Evolutionary conservation across 2,329 filamentous ascomycete genomes (phyloP).

Genomic region (Claviceps maximensis): DNA sequence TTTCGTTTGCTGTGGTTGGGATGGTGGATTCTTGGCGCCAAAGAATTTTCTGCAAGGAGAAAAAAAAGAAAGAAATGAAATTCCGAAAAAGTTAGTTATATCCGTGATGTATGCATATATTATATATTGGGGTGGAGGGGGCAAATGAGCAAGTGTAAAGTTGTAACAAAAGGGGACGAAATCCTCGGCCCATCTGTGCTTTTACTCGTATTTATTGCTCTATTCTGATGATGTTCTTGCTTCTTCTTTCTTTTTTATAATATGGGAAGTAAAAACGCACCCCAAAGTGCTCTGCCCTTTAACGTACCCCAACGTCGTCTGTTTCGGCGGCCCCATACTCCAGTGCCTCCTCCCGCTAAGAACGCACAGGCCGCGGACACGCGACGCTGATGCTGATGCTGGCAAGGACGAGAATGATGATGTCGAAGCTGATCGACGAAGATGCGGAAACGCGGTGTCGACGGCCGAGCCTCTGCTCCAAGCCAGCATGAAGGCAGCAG

Average conservation of each 20-base stretch:
- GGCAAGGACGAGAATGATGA: not conserved
- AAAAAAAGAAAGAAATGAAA: too few relatives aligned
- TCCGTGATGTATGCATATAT: not conserved
- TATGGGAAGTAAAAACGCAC: slow-evolving; percentile 36
- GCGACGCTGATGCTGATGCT: too few relatives aligned
- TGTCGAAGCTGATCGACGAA: slow-evolving; percentile 1
- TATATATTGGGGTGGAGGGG: too few relatives aligned
- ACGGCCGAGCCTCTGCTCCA: slow-evolving; percentile 4
- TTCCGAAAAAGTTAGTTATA: not conserved
- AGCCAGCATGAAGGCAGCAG: not conserved
- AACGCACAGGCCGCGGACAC: not conserved
- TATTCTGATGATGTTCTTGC: too few relatives aligned
- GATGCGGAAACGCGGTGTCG: not conserved
- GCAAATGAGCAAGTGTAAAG: too few relatives aligned
- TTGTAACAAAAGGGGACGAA: too few relatives aligned
- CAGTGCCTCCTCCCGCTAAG: slow-evolving; percentile 2
- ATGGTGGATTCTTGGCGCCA: slow-evolving; percentile 39
- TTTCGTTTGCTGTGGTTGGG: slow-evolving; percentile 58
- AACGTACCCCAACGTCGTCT: slow-evolving; percentile 83
- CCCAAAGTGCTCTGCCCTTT: slow-evolving; percentile 62
- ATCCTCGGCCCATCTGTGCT: too few relatives aligned
- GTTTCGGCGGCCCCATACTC: slow-evolving; percentile 45
- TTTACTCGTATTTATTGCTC: too few relatives aligned
- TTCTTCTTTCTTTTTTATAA: not conserved
- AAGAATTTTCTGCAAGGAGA: slow-evolving; percentile 73